Percentiles rank a stretch among this genome's conserved stretches.
These are phyloP conservation scores for Centella asiatica DNA, from an alignment of 129 eudicot species.

Conservation along the genomic window DNA sequence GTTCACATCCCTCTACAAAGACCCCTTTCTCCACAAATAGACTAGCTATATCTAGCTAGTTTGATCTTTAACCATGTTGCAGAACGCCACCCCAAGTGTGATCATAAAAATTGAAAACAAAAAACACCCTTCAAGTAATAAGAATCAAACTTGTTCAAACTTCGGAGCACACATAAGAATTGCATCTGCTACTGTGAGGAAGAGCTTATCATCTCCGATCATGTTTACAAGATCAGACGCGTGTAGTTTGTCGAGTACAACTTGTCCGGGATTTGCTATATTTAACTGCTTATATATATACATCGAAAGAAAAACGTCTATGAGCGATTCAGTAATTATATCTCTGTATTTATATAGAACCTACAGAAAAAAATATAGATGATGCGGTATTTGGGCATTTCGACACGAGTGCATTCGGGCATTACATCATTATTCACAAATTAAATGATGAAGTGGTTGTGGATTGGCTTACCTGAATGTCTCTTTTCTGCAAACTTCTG, in stretches of 20 bases:
- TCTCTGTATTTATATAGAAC: too few relatives aligned
- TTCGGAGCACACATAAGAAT: slow-evolving; percentile 52
- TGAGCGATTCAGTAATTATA: not conserved
- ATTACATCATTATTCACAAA: too few relatives aligned
- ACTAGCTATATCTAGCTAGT: too few relatives aligned
- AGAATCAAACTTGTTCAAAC: slow-evolving; percentile 24
- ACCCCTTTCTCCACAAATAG: too few relatives aligned
- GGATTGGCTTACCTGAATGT: slow-evolving; percentile 35
- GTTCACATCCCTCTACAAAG: too few relatives aligned
- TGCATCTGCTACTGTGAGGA: slow-evolving; percentile 67
- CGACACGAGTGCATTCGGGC: not conserved
- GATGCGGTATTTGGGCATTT: too few relatives aligned
- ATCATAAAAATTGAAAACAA: too few relatives aligned
- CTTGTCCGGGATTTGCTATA: slow-evolving; percentile 76
- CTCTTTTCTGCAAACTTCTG: slow-evolving; percentile 42
- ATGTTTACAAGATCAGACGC: slow-evolving; percentile 38
- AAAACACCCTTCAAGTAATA: too few relatives aligned
- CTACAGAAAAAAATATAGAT: not conserved
- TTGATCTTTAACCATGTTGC: too few relatives aligned
- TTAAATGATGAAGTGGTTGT: not conserved
- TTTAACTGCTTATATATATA: slow-evolving; percentile 35
- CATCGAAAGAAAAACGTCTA: not conserved
- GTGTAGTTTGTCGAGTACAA: slow-evolving; percentile 63
- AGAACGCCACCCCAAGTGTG: too few relatives aligned
- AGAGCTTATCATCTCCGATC: slow-evolving; percentile 66